Evolutionary conservation across 2,329 filamentous ascomycete genomes (phyloP), one percentile per base, ranked within the genome.

Genomic region (Hypoxylon rubiginosum): DNA sequence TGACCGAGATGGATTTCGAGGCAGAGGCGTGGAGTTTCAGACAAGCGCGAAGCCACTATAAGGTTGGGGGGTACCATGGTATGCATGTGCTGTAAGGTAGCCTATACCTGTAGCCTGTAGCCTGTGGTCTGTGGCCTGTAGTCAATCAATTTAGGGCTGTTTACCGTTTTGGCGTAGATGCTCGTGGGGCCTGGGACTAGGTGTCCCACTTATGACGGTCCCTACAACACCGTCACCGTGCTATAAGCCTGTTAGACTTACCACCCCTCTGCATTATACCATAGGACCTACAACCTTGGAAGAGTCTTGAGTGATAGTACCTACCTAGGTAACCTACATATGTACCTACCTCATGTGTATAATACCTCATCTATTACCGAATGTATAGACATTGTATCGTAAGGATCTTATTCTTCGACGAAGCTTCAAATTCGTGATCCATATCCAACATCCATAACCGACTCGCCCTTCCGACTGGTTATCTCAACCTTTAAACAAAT

Each of bases 1-100:
- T 55, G 21, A 58, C 54, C 48, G 30, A 61, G 56, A 24, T 24
- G 21, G 52, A 34, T 51, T 62, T 66, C 56, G 34, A 21, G 34
- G 55, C 63, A 32, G 63, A 64, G 48, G 60, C 63, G 63, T 53
- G 53, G 56, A 46, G 67, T 64, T 66, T 69, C 64, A 69, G 60
- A 48, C 28, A 49, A 55, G 64, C 41, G 64, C 67, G 34, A 64
- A 69, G 64, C 64, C 67, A 69, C 67, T 64, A 51, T 57, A 57
- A 63, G 49, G 53, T 51, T 39, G 11, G 39, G 17, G 11, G 17
- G 10, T 21, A 19, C 39, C 34, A 39, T 26, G 30, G 50, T 36
- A 32, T 17, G 45, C 39, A 58, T 59, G 51, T 53, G 55, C 64
- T 60, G 41, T 52, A 21, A 15, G 30, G 10, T 39, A 39, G 39